These are phyloP conservation scores for Myxozyma neotropica DNA, from an alignment of 805 yeast genomes.

Conservation along the genomic window DNA sequence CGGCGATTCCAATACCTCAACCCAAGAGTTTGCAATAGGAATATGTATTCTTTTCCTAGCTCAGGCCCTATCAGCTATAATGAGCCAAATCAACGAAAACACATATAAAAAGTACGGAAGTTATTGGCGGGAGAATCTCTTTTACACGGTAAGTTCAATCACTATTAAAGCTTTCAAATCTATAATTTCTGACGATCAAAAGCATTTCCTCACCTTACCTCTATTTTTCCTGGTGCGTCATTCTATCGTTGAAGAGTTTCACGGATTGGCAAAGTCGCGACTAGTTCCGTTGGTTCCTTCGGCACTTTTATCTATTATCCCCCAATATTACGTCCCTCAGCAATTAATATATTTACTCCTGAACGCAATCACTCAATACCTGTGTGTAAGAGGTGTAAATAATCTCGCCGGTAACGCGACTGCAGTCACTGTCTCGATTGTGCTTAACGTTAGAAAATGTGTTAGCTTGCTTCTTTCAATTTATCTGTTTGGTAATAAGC, in stretches of 20 bases:
- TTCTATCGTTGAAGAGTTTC: conserved; percentile 43
- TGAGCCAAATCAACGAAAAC: conserved; percentile 60
- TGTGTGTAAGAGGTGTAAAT: conserved; percentile 72
- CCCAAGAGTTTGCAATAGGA: conserved; percentile 44
- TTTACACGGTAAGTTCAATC: conserved; percentile 56
- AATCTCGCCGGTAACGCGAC: conserved; percentile 57
- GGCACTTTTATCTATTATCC: background rate
- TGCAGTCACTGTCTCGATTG: conserved; percentile 66
- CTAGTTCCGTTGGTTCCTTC: conserved; percentile 16
- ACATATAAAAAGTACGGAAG: conserved; percentile 55
- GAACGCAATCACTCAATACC: conserved; percentile 57
- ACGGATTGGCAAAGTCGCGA: conserved; percentile 33
- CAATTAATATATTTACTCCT: conserved; percentile 40
- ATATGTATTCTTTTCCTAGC: conserved; percentile 50
- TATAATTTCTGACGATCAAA: background rate
- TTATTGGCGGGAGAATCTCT: conserved; percentile 67
- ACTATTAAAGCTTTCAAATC: conserved; percentile 10
- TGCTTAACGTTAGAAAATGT: conserved; percentile 63
- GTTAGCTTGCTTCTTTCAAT: conserved; percentile 61
- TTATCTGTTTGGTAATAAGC: conserved; percentile 51
- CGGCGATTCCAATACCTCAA: conserved; percentile 31
- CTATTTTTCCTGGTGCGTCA: conserved; percentile 38
- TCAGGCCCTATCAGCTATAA: conserved; percentile 55
- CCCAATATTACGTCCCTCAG: conserved; percentile 34
- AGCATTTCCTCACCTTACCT: conserved; percentile 33